Conservation (phyloP, 108 stramenopile species). For the Stephanodiscus minutulus region DNA sequence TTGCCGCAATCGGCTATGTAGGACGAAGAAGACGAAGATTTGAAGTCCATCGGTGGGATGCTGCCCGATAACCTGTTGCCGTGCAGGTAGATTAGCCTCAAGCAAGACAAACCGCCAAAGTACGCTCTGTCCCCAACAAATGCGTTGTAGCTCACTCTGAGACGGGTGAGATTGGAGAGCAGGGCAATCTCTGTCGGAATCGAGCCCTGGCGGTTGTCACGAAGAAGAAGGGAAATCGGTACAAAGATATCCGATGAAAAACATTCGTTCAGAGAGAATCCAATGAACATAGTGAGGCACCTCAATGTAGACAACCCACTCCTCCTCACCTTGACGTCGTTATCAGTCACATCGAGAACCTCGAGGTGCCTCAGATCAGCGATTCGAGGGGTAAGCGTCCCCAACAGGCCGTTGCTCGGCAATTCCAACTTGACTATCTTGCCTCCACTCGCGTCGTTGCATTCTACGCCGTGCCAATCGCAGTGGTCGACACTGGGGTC, state of each 20-base stretch:
- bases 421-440: constrained; percentile 8
- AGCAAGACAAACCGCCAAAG: background rate
- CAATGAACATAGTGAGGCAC: too few species aligned
- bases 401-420: constrained; percentile 36
- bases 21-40: background rate
- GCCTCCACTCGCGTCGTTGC: background rate
- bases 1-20: constrained; percentile 10
- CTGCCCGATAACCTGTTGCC: constrained; percentile 8
- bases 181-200: background rate
- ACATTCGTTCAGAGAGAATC: background rate
- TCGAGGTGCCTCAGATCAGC: constrained; percentile 44
- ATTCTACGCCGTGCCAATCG: constrained; percentile 11
- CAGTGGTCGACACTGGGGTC: constrained; percentile 13
- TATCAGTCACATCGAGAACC: constrained; percentile 55
- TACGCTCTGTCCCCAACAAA: background rate
- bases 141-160: background rate
- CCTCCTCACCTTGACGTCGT: constrained; percentile 29
- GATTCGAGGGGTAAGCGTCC: constrained; percentile 53
- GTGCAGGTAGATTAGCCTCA: background rate
- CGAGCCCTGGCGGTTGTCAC: background rate
- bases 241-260: background rate
- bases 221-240: background rate
- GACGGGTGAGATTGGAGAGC: background rate
- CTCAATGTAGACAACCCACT: too few species aligned
- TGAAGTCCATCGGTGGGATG: background rate